A percentile compares a stretch with the other conserved stretches of the same genome.
Evolutionary conservation across 495 filamentous ascomycete species (phyloP).

Genomic region (Delitschia confertaspora): DNA sequence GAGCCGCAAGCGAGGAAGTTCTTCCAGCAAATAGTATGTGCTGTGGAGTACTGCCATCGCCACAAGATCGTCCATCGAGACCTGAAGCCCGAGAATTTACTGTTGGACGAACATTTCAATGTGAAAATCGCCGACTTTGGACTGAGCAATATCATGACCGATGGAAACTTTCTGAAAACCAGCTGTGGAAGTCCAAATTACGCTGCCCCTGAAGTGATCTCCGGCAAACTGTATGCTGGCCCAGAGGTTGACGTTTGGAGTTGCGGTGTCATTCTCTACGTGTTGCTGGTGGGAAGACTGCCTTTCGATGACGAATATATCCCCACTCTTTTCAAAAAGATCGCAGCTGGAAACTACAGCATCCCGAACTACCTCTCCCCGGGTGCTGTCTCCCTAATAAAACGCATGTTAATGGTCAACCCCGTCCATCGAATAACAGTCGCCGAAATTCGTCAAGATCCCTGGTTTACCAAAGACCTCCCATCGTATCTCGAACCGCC

Average conservation of each 20-base stretch:
- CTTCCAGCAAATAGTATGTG: conserved; percentile 99
- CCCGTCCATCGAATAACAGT: conserved; percentile 89
- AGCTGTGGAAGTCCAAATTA: conserved; percentile 98
- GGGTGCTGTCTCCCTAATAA: conserved; percentile 76
- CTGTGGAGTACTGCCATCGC: conserved; percentile 96
- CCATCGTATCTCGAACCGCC: conserved; percentile 78
- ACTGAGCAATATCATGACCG: conserved; percentile 98
- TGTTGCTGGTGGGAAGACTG: conserved; percentile 79
- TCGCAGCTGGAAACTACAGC: conserved; percentile 79
- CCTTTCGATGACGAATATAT: conserved; percentile 98
- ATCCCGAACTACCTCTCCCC: conserved; percentile 80
- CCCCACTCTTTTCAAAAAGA: conserved; percentile 77
- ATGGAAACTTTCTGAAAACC: conserved; percentile 97
- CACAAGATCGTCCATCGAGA: conserved; percentile 99
- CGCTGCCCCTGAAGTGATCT: conserved; percentile 94
- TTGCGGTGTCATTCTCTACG: conserved; percentile 96
- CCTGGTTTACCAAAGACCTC: conserved; percentile 85
- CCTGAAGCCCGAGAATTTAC: conserved; percentile 91
- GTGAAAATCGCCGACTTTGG: conserved; percentile 99
- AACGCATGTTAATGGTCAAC: conserved; percentile 89
- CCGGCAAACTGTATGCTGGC: conserved; percentile 92
- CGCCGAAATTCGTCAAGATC: conserved; percentile 84
- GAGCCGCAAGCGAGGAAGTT: conserved; percentile 89
- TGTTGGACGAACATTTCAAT: conserved; percentile 87
- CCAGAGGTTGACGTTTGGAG: conserved; percentile 99